Evolutionary conservation across 805 yeast species (phyloP).

Genomic region (Candida stauntonica): DNA sequence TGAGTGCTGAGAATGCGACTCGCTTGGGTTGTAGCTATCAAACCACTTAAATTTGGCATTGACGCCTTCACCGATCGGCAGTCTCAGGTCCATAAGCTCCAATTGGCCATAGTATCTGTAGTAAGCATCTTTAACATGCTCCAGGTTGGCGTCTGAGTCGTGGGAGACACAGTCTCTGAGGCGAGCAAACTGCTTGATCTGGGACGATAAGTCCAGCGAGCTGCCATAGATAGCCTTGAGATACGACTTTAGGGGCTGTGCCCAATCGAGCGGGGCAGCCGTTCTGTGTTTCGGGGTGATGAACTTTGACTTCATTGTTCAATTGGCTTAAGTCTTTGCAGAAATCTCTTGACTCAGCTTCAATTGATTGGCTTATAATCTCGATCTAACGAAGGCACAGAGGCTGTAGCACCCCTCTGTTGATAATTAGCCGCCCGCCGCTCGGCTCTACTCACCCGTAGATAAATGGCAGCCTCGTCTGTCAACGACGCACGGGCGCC

Average conservation of each 20-base stretch:
- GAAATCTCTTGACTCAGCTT: not conserved
- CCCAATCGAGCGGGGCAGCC: slow-evolving; percentile 65
- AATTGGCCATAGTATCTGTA: slow-evolving; percentile 75
- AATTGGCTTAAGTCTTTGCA: not conserved
- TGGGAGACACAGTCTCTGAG: slow-evolving; percentile 24
- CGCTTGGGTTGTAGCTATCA: slow-evolving; percentile 57
- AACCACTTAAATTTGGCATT: slow-evolving; percentile 70
- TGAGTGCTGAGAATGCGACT: slow-evolving; percentile 64
- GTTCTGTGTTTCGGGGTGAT: slow-evolving; percentile 30
- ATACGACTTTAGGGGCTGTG: slow-evolving; percentile 51
- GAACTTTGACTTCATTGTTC: slow-evolving; percentile 19
- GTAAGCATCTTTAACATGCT: slow-evolving; percentile 47
- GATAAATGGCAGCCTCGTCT: too few species aligned
- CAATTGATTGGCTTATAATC: too few species aligned
- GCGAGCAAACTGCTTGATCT: slow-evolving; percentile 54
- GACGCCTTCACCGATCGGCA: slow-evolving; percentile 60
- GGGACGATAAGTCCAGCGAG: slow-evolving; percentile 52
- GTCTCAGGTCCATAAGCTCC: slow-evolving; percentile 71
- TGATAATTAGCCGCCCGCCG: not conserved
- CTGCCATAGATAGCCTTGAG: slow-evolving; percentile 61
- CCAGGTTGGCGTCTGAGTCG: slow-evolving; percentile 52
- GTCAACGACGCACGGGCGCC: slow-evolving; percentile 2
- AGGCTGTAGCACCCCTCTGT: too few species aligned
- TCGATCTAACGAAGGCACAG: too few species aligned
- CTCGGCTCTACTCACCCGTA: too few species aligned